These are phyloP conservation scores for Arabidopsis hybrid DNA, from an alignment of 441 rosid species.

Conservation along the genomic window DNA sequence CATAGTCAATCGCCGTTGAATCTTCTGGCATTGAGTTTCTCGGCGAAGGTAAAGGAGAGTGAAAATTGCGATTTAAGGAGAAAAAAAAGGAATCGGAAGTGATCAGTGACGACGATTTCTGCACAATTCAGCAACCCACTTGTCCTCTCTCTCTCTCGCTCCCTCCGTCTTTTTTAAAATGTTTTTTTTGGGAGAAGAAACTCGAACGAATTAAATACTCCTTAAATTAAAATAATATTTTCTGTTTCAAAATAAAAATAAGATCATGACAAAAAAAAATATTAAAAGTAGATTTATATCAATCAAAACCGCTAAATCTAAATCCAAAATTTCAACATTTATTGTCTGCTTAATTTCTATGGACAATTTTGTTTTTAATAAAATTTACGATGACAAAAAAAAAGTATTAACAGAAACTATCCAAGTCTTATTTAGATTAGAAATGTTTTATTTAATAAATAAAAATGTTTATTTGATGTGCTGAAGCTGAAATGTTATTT, in stretches of 20 bases:
- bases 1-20: constrained; percentile 60
- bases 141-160: constrained; percentile 1
- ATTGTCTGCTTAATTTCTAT: no score
- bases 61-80: constrained; percentile 23
- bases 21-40: constrained; percentile 52
- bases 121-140: constrained; percentile 32
- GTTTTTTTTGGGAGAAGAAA: constrained; percentile 3
- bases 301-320: no score
- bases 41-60: constrained; percentile 28
- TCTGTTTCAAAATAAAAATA: background rate
- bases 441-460: no score
- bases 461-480: no score
- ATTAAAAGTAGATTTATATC: no score
- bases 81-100: constrained; percentile 7
- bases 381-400: no score
- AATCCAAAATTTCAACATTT: no score
- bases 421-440: no score
- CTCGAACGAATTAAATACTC: background rate
- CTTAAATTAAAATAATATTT: background rate
- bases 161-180: constrained; percentile 39
- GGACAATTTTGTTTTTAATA: no score
- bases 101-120: constrained; percentile 38
- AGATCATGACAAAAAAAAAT: background rate
- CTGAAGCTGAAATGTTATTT: no score
- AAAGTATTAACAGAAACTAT: no score